Conservation (phyloP, 306 rosid genomes). For the Cucurbita ficifolia region DNA sequence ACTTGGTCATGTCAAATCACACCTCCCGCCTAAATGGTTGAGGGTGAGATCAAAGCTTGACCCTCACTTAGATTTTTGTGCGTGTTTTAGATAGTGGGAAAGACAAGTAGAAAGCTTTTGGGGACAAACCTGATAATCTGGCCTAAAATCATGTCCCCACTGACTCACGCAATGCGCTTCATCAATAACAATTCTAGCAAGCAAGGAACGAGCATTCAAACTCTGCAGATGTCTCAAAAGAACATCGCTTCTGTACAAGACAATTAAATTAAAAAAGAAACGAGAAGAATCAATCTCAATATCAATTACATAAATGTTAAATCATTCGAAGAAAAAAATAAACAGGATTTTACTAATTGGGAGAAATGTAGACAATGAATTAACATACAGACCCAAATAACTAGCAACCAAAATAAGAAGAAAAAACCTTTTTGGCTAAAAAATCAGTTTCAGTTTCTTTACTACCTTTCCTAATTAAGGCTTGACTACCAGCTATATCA, state of each 20-base stretch:
- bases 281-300: neutral
- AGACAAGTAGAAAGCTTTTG: conserved; percentile 1
- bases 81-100: neutral
- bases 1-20: neutral
- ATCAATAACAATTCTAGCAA: conserved; percentile 88
- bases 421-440: no score
- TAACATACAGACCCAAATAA: neutral
- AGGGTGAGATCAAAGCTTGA: neutral
- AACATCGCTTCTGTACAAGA: conserved; percentile 65
- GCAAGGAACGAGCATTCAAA: conserved; percentile 71
- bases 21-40: neutral
- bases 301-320: neutral
- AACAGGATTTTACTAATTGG: neutral
- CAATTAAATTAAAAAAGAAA: conserved; percentile 8
- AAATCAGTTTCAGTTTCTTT: no score
- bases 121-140: conserved; percentile 85
- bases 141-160: conserved; percentile 99
- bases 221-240: conserved; percentile 74
- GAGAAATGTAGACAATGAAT: neutral
- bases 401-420: neutral
- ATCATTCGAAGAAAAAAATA: neutral
- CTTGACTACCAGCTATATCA: neutral
- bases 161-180: conserved; percentile 99
- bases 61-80: neutral
- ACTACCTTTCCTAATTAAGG: no score